These are phyloP conservation scores for Cyclotella atomus DNA, from an alignment of 108 stramenopile species.

Conservation along the genomic window DNA sequence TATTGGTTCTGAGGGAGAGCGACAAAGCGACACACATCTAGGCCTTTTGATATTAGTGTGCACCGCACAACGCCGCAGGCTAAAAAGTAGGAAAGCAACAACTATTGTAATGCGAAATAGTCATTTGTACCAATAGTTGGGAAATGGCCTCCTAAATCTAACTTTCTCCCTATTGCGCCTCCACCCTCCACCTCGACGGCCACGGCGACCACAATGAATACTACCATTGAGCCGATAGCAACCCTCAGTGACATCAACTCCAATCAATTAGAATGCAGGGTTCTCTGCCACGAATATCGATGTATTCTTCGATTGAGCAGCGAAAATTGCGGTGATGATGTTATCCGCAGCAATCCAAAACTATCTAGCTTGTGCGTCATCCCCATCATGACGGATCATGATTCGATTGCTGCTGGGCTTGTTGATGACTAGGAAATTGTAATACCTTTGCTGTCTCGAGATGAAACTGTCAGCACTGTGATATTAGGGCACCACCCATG, in stretches of 20 bases:
- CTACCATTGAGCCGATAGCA: conserved; percentile 11
- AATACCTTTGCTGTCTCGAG: conserved; percentile 35
- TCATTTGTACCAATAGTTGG: no score
- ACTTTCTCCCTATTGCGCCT: no score
- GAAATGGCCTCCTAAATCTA: no score
- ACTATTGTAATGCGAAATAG: no score
- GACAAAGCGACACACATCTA: no score
- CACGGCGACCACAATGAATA: background rate
- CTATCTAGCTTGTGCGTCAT: conserved; percentile 32
- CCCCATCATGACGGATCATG: conserved; percentile 22
- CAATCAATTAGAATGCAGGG: conserved; percentile 39
- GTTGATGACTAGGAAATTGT: background rate
- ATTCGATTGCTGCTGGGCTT: background rate
- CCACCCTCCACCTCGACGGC: no score
- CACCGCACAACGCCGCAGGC: no score
- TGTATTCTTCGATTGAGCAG: conserved; percentile 35
- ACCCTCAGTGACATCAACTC: conserved; percentile 37
- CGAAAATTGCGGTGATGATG: background rate
- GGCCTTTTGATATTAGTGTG: no score
- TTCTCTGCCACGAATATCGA: conserved; percentile 32
- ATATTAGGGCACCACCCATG: conserved; percentile 19
- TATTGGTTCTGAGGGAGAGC: no score
- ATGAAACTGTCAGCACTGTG: background rate
- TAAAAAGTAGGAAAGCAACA: no score
- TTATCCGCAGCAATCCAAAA: conserved; percentile 25